These are phyloP conservation scores for Hordeum vulgare DNA, from an alignment of 176 grass and related monocot species.

Conservation along the genomic window MorexV3_pseudomolecules_assembly NC_058521.1:589625084-589625583, in stretches of 20 bases:
- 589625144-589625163: slow-evolving; percentile 25
- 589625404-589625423: slow-evolving; percentile 45
- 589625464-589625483: slow-evolving; percentile 36
- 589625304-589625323: slow-evolving; percentile 45
- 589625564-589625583: slow-evolving; percentile 20
- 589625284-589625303: slow-evolving; percentile 50
- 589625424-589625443: slow-evolving; percentile 69
- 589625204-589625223: slow-evolving; percentile 38
- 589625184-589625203: slow-evolving; percentile 13
- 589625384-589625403: slow-evolving; percentile 24
- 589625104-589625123: slow-evolving; percentile 84
- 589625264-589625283: slow-evolving; percentile 44
- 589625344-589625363: slow-evolving; percentile 41
- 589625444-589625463: slow-evolving; percentile 64
- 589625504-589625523: slow-evolving; percentile 72
- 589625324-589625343: slow-evolving; percentile 62
- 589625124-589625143: slow-evolving; percentile 46
- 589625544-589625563: slow-evolving; percentile 44
- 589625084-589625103: slow-evolving; percentile 96
- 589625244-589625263: slow-evolving; percentile 35
- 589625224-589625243: slow-evolving; percentile 53
- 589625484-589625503: slow-evolving; percentile 32
- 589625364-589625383: slow-evolving; percentile 35
- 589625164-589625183: slow-evolving; percentile 12
- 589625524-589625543: slow-evolving; percentile 65